phyloP scores from a whole-genome alignment of 164 flowering plant genomes.

The Vitis cinerea region DNA sequence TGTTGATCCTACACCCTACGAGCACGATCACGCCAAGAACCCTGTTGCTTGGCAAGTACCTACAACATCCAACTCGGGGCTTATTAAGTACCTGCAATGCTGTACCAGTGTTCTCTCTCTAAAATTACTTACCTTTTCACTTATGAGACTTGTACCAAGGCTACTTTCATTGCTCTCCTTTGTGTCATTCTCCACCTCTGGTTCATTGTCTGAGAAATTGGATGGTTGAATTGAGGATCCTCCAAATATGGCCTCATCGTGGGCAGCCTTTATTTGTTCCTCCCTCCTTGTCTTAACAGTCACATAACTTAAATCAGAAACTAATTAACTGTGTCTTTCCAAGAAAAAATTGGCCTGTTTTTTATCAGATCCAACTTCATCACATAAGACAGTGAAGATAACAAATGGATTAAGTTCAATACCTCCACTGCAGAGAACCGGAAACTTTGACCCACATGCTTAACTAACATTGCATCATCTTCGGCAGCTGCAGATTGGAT shows the following conservation, averaged over 20 bases:
- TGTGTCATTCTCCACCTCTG: conserved; percentile 23
- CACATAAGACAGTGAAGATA: too few species aligned
- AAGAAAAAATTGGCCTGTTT: neutral
- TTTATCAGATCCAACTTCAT: neutral
- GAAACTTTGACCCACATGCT: conserved; percentile 73
- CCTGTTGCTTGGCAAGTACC: conserved; percentile 81
- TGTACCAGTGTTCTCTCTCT: neutral
- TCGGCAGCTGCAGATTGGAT: conserved; percentile 58
- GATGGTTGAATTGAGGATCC: conserved; percentile 31
- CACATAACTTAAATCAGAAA: conserved; percentile 2
- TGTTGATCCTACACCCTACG: conserved; percentile 37
- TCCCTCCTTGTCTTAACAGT: conserved; percentile 61
- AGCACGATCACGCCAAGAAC: conserved; percentile 93
- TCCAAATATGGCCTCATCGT: conserved; percentile 94
- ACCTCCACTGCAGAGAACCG: conserved; percentile 87
- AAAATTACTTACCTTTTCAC: conserved; percentile 52
- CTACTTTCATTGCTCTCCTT: conserved; percentile 22
- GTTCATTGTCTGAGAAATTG: conserved; percentile 28
- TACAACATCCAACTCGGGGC: conserved; percentile 15
- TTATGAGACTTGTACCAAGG: conserved; percentile 44
- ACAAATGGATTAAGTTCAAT: neutral
- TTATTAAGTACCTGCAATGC: too few species aligned
- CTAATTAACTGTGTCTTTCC: neutral
- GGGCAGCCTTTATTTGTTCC: conserved; percentile 70
- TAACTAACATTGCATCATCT: conserved; percentile 74